Percentiles rank a stretch among this genome's conserved stretches.
Conservation (phyloP, 2,329 filamentous ascomycete species). For the Aspergillus novofumigatus region DNA sequence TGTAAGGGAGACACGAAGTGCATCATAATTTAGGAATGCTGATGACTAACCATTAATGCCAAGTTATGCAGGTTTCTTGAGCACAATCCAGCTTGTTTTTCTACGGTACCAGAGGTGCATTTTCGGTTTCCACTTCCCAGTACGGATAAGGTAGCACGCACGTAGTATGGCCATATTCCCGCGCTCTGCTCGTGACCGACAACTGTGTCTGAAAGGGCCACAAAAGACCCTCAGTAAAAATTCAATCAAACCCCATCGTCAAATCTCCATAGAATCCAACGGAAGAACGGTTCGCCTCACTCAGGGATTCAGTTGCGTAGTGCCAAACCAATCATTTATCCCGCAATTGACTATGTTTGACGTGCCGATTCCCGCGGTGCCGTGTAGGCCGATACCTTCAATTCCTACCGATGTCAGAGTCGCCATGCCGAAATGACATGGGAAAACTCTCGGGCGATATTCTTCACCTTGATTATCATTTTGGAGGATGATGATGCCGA, state of each 20-base stretch:
- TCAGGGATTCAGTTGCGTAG: background rate
- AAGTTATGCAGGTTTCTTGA: background rate
- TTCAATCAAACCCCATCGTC: background rate
- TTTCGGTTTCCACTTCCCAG: no score
- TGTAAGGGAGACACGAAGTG: background rate
- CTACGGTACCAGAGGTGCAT: no score
- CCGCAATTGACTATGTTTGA: background rate
- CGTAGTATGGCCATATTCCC: background rate
- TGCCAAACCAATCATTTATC: background rate
- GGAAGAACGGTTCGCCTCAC: background rate
- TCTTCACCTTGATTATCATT: background rate
- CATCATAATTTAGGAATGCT: background rate
- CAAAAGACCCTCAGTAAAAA: background rate
- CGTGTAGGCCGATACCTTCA: constrained; percentile 14
- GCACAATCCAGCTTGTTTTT: background rate
- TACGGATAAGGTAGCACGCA: no score
- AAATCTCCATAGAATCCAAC: background rate
- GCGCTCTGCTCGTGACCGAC: no score
- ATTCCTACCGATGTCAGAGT: constrained; percentile 2
- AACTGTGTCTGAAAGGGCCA: background rate
- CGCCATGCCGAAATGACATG: background rate
- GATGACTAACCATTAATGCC: background rate
- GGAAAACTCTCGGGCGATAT: background rate
- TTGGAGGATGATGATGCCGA: background rate
- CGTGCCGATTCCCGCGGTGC: constrained; percentile 23